Base-by-base conservation (phyloP, 2,329 filamentous ascomycete species). In the Sporothrix pallida region DNA sequence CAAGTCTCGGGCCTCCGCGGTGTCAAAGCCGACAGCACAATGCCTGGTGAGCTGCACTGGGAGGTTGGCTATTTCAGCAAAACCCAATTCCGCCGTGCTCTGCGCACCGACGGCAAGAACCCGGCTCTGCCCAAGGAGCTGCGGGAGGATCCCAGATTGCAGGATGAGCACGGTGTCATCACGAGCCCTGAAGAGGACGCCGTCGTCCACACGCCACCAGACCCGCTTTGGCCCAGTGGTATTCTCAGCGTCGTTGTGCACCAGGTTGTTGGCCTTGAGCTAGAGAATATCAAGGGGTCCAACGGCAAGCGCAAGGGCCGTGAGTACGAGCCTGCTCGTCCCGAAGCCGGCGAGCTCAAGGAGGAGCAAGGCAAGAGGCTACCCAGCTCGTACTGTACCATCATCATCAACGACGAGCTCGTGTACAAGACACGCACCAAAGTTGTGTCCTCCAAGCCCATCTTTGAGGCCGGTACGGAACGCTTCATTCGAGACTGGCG, bases 381-480 rank as follows among this genome's bases (percentile, higher is more conserved):
- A 44, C 96, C 96, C 0, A 97, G 92, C 75, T 93, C 93, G 54
- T 99, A 99, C 83, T 98, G 95, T 83, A 98, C 94, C 0, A 95
- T 99, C 72, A 83, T 96, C 12, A 86, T 93, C 81, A 98, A 98
- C 77, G 95, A 98, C 79, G 90, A 97, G 78, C 83, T 97, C 77
- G 88, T 90, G 20, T 98, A 98, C 85, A 94, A 95, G 79, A 98
- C 95, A n/a, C 90, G 96, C 79, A 90, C 93, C 50, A 98, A 99
- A 85, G 95, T 95, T 3, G 92, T 97, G 8, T 97, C 93, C 50
- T 97, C 93, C 71, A 95, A 97, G 81, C 96, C 96, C 1, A 98
- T 98, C 76, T 98, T 97, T 87, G 98, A 98, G 78, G 95, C 96
- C 2, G 95, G 95, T 74, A 98, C 95, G 0, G 96, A 99, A 80